These are phyloP conservation scores for Lentinula aciculospora DNA, from an alignment of 768 basidiomycete species.

Conservation along the genomic window DNA sequence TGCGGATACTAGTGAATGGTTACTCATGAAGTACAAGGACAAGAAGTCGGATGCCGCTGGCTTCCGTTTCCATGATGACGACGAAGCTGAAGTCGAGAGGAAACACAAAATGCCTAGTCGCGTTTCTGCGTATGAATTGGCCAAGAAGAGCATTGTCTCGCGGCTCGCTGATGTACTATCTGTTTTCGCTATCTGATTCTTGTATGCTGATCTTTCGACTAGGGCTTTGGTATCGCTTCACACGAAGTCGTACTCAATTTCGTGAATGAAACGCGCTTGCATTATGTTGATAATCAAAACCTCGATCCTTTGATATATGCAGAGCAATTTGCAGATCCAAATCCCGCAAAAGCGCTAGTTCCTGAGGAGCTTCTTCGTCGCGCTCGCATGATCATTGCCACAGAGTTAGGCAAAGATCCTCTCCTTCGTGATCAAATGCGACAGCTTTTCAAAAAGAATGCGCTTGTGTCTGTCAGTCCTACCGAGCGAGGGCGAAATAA, in stretches of 20 bases:
- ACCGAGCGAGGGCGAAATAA: constrained; percentile 82
- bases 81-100: constrained; percentile 41
- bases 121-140: constrained; percentile 76
- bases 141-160: constrained; percentile 72
- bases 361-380: constrained; percentile 66
- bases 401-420: constrained; percentile 92
- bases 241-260: constrained; percentile 87
- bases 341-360: constrained; percentile 48
- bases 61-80: constrained; percentile 68
- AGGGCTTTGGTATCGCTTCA: constrained; percentile 84
- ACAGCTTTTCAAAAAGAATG: constrained; percentile 67
- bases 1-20: constrained; percentile 88
- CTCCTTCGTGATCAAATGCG: constrained; percentile 76
- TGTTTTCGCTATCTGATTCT: background rate
- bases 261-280: constrained; percentile 47
- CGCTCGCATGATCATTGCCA: constrained; percentile 79
- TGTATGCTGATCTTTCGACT: constrained; percentile 6
- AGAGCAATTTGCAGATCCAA: constrained; percentile 78
- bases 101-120: constrained; percentile 82
- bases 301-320: constrained; percentile 75
- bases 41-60: constrained; percentile 58
- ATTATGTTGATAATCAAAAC: constrained; percentile 79
- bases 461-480: constrained; percentile 72
- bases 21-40: constrained; percentile 78
- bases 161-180: constrained; percentile 69